Evolutionary conservation across 768 basidiomycete genomes (phyloP).

Genomic region (Mycena vitilis): DNA sequence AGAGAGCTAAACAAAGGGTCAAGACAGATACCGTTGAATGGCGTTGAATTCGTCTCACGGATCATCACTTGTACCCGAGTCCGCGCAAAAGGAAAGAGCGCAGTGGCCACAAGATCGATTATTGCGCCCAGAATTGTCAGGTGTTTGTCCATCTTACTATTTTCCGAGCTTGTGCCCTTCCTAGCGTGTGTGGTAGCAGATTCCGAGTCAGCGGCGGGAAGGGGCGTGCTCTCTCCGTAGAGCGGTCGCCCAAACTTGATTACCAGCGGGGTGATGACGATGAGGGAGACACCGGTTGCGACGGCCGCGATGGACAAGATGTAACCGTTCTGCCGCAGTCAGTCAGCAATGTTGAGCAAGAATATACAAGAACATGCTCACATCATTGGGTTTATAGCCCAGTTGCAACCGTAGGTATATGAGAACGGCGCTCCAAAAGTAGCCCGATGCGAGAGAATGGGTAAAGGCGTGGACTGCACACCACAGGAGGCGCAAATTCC

Average conservation of each 20-base stretch:
- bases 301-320: constrained; percentile 3
- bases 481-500: constrained; percentile 18
- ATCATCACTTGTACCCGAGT: constrained; percentile 5
- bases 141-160: constrained; percentile 17
- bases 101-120: constrained; percentile 10
- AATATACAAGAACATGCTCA: neutral
- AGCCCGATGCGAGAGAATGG: constrained; percentile 1
- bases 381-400: constrained; percentile 7
- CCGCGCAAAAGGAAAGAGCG: neutral
- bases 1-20: neutral
- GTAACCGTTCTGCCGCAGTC: constrained; percentile 4
- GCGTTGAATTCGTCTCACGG: no score
- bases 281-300: constrained; percentile 5
- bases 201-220: neutral
- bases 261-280: constrained; percentile 8
- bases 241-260: constrained; percentile 1
- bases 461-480: constrained; percentile 10
- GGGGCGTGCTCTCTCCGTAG: neutral
- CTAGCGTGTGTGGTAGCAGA: neutral
- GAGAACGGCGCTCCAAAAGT: constrained; percentile 10
- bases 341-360: no score
- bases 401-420: constrained; percentile 11
- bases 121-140: constrained; percentile 12
- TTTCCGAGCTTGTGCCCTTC: constrained; percentile 1
- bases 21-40: neutral